Evolutionary conservation across 2,329 filamentous ascomycete species (phyloP).

Genomic region (Alternaria sp.): DNA sequence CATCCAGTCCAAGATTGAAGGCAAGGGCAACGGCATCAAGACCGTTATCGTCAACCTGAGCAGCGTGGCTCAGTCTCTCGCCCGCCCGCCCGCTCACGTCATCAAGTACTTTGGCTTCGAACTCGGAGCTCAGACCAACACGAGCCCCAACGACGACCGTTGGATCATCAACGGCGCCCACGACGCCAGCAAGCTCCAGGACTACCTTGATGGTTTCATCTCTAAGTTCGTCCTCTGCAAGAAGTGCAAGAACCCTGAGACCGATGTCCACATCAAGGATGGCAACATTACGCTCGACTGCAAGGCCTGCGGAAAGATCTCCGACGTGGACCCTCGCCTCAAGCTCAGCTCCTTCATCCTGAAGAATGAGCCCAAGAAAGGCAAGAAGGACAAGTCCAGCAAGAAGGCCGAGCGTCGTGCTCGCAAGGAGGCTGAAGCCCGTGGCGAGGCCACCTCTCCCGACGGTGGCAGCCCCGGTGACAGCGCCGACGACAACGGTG

Average conservation of each 20-base stretch:
- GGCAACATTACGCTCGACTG: constrained; percentile 92
- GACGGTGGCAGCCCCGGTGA: constrained; percentile 71
- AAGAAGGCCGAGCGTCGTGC: constrained; percentile 88
- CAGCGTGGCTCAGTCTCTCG: constrained; percentile 90
- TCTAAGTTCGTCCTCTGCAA: constrained; percentile 99
- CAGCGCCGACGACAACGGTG: constrained; percentile 70
- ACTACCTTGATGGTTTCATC: constrained; percentile 98
- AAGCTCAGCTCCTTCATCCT: constrained; percentile 98
- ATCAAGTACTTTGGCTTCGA: constrained; percentile 99
- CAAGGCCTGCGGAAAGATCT: constrained; percentile 96
- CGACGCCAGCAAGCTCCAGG: constrained; percentile 93
- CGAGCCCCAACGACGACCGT: constrained; percentile 94
- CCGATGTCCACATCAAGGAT: constrained; percentile 93
- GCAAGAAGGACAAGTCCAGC: constrained; percentile 95
- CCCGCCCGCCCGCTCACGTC: constrained; percentile 89
- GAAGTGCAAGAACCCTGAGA: constrained; percentile 99
- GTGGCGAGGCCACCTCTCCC: constrained; percentile 61
- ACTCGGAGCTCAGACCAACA: constrained; percentile 97
- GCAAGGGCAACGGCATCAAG: constrained; percentile 99
- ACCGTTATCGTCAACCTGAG: constrained; percentile 95
- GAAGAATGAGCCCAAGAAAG: constrained; percentile 92
- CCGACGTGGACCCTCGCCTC: constrained; percentile 87
- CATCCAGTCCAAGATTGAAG: constrained; percentile 98
- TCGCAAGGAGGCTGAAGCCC: constrained; percentile 73
- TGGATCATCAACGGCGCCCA: constrained; percentile 99